Evolutionary conservation across 129 eudicot species (phyloP).

Genomic region (Helichrysum umbraculigerum): DNA sequence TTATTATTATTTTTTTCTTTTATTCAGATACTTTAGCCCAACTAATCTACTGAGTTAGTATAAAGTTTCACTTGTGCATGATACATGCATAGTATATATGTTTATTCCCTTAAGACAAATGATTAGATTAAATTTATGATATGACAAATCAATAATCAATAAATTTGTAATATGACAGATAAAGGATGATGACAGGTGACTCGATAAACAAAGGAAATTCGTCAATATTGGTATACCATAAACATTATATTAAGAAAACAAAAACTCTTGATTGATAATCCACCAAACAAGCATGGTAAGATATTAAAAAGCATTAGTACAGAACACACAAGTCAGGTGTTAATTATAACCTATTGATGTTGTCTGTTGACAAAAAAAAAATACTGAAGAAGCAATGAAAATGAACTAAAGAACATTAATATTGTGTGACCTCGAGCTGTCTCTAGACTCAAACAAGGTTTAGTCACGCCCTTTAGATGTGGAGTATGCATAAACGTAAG

Average conservation of each 20-base stretch:
- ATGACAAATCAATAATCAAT: no score
- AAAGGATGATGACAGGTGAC: neutral
- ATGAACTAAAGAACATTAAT: neutral
- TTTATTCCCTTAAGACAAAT: neutral
- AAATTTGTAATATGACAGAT: neutral
- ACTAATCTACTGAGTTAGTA: neutral
- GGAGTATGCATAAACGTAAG: neutral
- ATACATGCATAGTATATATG: neutral
- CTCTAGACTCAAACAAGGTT: neutral
- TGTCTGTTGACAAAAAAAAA: neutral
- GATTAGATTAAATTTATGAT: no score
- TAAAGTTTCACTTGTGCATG: neutral
- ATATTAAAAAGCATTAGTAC: neutral
- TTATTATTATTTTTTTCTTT: no score
- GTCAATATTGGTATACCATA: neutral
- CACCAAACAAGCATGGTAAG: neutral
- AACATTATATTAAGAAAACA: neutral
- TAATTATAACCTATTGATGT: neutral
- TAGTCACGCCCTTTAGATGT: neutral
- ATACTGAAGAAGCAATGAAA: neutral
- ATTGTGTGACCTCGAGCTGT: neutral
- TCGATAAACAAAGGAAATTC: neutral
- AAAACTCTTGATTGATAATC: neutral
- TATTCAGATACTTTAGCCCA: neutral
- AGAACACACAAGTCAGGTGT: neutral